phyloP scores from a whole-genome alignment of 192 early-diverging fungal species.

The Coemansia javaensis region DNA sequence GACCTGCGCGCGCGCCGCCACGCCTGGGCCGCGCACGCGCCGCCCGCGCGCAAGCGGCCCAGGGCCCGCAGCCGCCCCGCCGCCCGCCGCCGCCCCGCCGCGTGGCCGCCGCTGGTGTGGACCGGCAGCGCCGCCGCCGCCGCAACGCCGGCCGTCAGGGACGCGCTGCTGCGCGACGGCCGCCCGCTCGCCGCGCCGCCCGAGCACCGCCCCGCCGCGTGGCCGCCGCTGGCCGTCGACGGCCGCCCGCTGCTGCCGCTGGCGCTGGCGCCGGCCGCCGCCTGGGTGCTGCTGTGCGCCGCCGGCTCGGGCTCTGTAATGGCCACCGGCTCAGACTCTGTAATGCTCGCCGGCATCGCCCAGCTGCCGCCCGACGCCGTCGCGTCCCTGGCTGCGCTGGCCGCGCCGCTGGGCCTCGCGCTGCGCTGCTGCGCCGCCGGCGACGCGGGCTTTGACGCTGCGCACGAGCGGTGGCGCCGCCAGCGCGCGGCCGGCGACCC shows the following conservation, averaged over 20 bases:
- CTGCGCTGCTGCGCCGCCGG: no score
- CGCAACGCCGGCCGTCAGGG: background rate
- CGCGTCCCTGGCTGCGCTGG: background rate
- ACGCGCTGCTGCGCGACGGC: background rate
- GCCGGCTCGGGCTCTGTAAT: background rate
- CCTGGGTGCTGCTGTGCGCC: background rate
- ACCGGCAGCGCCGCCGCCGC: slow-evolving; percentile 2
- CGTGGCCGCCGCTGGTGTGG: slow-evolving; percentile 14
- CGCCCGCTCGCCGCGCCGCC: background rate
- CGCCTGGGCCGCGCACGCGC: slow-evolving; percentile 5
- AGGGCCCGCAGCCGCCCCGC: background rate
- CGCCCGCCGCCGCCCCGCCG: background rate
- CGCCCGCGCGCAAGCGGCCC: background rate
- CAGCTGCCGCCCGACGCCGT: background rate
- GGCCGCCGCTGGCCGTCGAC: background rate
- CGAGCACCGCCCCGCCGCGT: background rate
- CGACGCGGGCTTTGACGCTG: no score
- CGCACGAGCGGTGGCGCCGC: background rate
- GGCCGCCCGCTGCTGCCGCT: background rate
- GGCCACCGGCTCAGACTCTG: no score
- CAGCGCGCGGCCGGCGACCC: background rate
- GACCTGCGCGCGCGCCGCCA: slow-evolving; percentile 19
- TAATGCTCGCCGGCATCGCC: background rate
- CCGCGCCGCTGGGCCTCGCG: background rate
- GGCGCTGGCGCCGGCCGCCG: background rate